Evolutionary conservation across 2,329 filamentous ascomycete species (phyloP).

Genomic region (Beauveria sp.): DNA sequence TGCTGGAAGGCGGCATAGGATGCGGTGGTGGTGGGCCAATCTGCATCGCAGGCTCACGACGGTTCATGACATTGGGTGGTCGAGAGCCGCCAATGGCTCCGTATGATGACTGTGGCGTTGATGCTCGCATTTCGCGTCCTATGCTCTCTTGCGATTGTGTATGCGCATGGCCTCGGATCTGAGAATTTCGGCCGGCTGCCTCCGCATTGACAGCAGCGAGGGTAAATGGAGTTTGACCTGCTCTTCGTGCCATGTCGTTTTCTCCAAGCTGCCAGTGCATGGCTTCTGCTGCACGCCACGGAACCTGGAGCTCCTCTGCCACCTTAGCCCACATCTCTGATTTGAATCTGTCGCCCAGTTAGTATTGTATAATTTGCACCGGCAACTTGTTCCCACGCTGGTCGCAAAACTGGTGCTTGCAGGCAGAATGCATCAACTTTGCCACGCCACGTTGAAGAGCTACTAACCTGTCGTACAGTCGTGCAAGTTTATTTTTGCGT

Average conservation of each 20-base stretch:
- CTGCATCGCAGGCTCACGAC: conserved; percentile 5
- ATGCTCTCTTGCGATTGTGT: conserved; percentile 40
- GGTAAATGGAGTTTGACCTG: conserved; percentile 81
- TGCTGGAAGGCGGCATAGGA: conserved; percentile 5
- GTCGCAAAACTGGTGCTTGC: conserved; percentile 9
- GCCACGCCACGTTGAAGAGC: neutral
- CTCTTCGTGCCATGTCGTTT: conserved; percentile 85
- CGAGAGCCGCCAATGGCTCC: conserved; percentile 22
- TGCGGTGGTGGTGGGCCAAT: conserved; percentile 5
- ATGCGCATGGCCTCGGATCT: conserved; percentile 32
- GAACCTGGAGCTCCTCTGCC: conserved; percentile 88
- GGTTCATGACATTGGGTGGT: neutral
- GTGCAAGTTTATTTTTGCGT: conserved; percentile 90
- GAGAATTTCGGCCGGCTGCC: conserved; percentile 28
- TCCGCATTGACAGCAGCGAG: conserved; percentile 51
- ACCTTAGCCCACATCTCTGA: conserved; percentile 97
- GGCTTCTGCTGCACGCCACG: conserved; percentile 90
- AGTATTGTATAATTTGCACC: neutral
- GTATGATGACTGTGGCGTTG: conserved; percentile 35
- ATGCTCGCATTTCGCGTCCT: conserved; percentile 34
- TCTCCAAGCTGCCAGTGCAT: conserved; percentile 98
- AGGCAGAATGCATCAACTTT: conserved; percentile 11
- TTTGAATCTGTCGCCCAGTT: conserved; percentile 65
- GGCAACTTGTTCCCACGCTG: neutral
- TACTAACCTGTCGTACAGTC: conserved; percentile 85